Percentiles rank a stretch among this genome's conserved stretches.
These are phyloP conservation scores for Onygenales sp. DNA, from an alignment of 2,329 filamentous ascomycete genomes.

Conservation along the genomic window DNA sequence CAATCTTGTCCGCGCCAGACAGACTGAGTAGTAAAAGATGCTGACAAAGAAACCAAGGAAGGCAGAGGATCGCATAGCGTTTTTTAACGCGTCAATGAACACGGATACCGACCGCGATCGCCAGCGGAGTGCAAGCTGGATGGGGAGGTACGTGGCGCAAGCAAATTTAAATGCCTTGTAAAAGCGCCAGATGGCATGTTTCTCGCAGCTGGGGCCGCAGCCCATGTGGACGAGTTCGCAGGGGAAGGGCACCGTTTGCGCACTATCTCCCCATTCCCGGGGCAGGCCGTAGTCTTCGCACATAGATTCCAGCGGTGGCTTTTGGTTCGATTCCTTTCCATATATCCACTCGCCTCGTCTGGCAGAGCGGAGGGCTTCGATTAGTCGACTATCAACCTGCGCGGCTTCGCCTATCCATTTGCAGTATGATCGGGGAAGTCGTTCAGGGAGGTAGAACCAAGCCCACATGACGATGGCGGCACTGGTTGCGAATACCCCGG, in stretches of 20 bases:
- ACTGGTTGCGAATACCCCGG: slow-evolving; percentile 61
- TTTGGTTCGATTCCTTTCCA: slow-evolving; percentile 62
- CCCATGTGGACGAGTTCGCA: slow-evolving; percentile 82
- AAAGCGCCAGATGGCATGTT: slow-evolving; percentile 61
- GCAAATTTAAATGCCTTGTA: slow-evolving; percentile 61
- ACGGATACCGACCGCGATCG: slow-evolving; percentile 35
- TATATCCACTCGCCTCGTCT: slow-evolving; percentile 58
- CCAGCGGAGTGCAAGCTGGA: slow-evolving; percentile 59
- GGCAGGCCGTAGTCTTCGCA: slow-evolving; percentile 63
- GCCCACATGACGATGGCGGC: slow-evolving; percentile 77
- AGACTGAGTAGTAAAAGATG: slow-evolving; percentile 78
- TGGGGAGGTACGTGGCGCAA: slow-evolving; percentile 65
- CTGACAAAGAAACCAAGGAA: slow-evolving; percentile 71
- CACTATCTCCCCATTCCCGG: slow-evolving; percentile 62
- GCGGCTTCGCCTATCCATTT: slow-evolving; percentile 75
- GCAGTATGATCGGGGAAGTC: slow-evolving; percentile 63
- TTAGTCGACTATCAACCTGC: slow-evolving; percentile 62
- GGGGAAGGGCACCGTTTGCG: slow-evolving; percentile 59
- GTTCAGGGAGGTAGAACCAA: slow-evolving; percentile 68
- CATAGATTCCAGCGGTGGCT: slow-evolving; percentile 59
- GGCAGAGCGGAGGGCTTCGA: slow-evolving; percentile 62
- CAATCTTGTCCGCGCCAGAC: slow-evolving; percentile 62
- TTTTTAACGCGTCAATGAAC: slow-evolving; percentile 44
- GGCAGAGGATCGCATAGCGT: slow-evolving; percentile 60
- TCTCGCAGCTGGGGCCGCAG: slow-evolving; percentile 56